Conservation (phyloP, 2,329 filamentous ascomycete species). For the Botryosphaeria dothidea region DNA sequence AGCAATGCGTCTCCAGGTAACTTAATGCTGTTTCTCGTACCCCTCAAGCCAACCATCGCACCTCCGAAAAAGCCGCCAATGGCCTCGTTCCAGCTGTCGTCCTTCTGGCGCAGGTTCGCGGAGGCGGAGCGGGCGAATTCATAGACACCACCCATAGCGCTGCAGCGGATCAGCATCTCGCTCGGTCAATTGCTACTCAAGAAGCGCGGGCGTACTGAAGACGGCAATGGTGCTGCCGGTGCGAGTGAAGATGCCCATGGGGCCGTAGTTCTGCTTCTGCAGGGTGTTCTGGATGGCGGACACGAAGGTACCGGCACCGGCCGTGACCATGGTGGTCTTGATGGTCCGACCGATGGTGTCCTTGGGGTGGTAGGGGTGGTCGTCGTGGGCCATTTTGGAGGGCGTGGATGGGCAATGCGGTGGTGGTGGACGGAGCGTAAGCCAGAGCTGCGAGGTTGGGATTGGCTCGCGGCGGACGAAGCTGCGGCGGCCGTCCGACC, state of each 20-base stretch:
- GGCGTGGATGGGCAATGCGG: neutral
- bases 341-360: slow-evolving; percentile 71
- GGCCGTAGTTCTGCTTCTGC: slow-evolving; percentile 76
- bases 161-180: slow-evolving; percentile 38
- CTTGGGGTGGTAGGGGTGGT: slow-evolving; percentile 63
- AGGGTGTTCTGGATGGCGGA: slow-evolving; percentile 86
- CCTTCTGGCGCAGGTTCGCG: slow-evolving; percentile 82
- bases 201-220: slow-evolving; percentile 55
- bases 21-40: slow-evolving; percentile 53
- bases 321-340: slow-evolving; percentile 65
- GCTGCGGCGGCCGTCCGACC: neutral
- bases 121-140: slow-evolving; percentile 74
- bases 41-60: slow-evolving; percentile 67
- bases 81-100: slow-evolving; percentile 74
- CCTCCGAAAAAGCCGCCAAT: slow-evolving; percentile 78
- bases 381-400: slow-evolving; percentile 37
- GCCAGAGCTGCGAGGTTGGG: slow-evolving; percentile 2
- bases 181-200: slow-evolving; percentile 25
- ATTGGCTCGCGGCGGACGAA: slow-evolving; percentile 7
- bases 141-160: slow-evolving; percentile 73
- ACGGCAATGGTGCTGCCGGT: slow-evolving; percentile 72
- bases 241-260: slow-evolving; percentile 76
- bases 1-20: neutral
- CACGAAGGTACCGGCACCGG: slow-evolving; percentile 67
- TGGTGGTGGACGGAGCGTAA: slow-evolving; percentile 10